Percentiles rank a stretch among this genome's conserved stretches.
Conservation (phyloP, 345 rosid genomes). For the Salix arbutifolia region DNA sequence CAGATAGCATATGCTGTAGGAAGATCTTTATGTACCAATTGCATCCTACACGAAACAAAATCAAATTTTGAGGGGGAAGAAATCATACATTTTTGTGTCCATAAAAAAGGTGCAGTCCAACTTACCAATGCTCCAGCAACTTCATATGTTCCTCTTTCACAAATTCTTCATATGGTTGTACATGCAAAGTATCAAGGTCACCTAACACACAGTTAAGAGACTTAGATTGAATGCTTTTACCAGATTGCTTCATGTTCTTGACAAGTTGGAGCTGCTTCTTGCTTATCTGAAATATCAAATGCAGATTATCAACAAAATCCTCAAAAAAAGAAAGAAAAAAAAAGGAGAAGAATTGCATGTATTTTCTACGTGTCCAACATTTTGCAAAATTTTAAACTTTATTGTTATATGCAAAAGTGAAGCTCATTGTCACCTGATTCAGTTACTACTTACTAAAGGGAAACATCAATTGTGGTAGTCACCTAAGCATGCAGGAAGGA, state of each 20-base stretch:
- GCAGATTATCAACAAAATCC: conserved; percentile 21
- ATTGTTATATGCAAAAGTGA: not conserved
- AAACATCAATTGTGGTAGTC: not conserved
- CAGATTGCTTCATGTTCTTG: conserved; percentile 81
- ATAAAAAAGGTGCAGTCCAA: conserved; percentile 19
- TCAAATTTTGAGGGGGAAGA: conserved; percentile 7
- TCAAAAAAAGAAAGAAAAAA: not conserved
- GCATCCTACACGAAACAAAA: conserved; percentile 48
- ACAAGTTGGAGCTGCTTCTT: conserved; percentile 89
- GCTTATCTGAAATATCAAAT: conserved; percentile 63
- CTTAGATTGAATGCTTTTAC: conserved; percentile 68
- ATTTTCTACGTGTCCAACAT: not conserved
- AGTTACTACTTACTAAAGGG: not conserved
- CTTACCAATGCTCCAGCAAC: conserved; percentile 81
- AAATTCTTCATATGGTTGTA: conserved; percentile 81
- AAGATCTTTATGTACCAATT: conserved; percentile 57
- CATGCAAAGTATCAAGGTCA: conserved; percentile 53
- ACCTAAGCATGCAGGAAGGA: not conserved
- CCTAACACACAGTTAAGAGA: conserved; percentile 74
- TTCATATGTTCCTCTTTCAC: conserved; percentile 83
- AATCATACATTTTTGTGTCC: not conserved
- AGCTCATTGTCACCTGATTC: not conserved
- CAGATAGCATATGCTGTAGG: conserved; percentile 67
- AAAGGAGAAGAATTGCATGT: not conserved
- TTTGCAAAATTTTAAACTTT: not conserved